phyloP scores from a whole-genome alignment of 2,329 filamentous ascomycete genomes.

The Epicoccum sorghinum region DNA sequence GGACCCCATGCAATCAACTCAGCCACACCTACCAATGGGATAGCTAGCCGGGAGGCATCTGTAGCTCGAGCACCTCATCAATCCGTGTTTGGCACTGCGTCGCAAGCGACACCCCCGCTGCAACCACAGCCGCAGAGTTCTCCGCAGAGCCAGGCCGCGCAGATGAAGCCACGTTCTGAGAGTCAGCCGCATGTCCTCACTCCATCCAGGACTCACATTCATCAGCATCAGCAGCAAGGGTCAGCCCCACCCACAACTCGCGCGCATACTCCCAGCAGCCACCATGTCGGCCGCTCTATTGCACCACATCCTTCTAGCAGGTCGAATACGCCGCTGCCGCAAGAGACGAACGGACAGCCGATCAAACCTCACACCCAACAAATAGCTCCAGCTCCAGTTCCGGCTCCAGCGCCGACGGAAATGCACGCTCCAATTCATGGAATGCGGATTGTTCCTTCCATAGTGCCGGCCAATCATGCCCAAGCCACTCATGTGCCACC shows the following conservation, averaged over 20 bases:
- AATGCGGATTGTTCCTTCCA: constrained; percentile 24
- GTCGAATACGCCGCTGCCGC: constrained; percentile 37
- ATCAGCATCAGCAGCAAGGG: constrained; percentile 24
- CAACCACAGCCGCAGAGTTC: constrained; percentile 16
- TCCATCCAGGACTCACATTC: constrained; percentile 23
- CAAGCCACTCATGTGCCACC: constrained; percentile 16
- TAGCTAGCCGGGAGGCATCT: constrained; percentile 29
- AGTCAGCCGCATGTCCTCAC: constrained; percentile 17
- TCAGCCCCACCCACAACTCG: constrained; percentile 29
- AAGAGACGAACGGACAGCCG: constrained; percentile 26
- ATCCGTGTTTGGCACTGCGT: constrained; percentile 27
- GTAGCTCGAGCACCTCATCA: constrained; percentile 25
- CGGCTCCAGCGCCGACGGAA: constrained; percentile 15
- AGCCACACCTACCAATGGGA: constrained; percentile 21
- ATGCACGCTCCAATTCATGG: constrained; percentile 17
- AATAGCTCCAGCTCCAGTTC: constrained; percentile 22
- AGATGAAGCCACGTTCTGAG: constrained; percentile 14
- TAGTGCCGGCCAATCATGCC: constrained; percentile 11
- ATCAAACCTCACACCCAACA: constrained; percentile 20
- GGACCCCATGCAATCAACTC: constrained; percentile 22
- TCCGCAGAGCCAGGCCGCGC: constrained; percentile 15
- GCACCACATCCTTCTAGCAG: constrained; percentile 36
- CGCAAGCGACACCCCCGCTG: constrained; percentile 20
- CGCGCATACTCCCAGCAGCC: constrained; percentile 30
- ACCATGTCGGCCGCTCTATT: constrained; percentile 30